These are phyloP conservation scores for Eucalyptus curtisii DNA, from an alignment of 345 rosid species.

Conservation along the genomic window DNA sequence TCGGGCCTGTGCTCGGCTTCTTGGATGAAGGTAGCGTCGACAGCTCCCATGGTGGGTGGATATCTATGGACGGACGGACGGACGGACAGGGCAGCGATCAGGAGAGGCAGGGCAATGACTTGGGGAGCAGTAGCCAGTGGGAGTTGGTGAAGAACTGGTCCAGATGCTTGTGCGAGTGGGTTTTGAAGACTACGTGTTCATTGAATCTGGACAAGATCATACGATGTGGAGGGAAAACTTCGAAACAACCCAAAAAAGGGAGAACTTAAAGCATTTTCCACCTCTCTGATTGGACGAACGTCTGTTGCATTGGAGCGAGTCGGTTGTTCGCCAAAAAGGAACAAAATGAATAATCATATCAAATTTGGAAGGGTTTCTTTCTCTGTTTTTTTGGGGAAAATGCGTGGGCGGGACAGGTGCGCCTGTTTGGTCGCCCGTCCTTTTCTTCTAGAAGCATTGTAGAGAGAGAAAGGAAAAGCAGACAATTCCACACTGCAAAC, in stretches of 20 bases:
- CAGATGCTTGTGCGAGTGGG: background rate
- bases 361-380: background rate
- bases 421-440: background rate
- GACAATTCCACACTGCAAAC: background rate
- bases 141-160: background rate
- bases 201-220: background rate
- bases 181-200: background rate
- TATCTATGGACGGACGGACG: background rate
- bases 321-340: background rate
- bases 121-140: background rate
- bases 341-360: background rate
- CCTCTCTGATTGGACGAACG: background rate
- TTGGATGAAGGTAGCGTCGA: conserved; percentile 48
- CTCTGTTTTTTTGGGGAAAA: background rate
- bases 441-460: background rate
- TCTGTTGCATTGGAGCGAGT: background rate
- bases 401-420: background rate
- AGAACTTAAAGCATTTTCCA: background rate
- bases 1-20: conserved; percentile 39
- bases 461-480: background rate
- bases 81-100: background rate
- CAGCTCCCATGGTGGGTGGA: conserved; percentile 23
- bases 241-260: background rate
- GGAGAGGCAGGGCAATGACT: background rate
- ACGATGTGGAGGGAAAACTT: background rate